These are phyloP conservation scores for Cadophora luteo-olivacea DNA, from an alignment of 2,329 filamentous ascomycete genomes.

Conservation along the genomic window DNA sequence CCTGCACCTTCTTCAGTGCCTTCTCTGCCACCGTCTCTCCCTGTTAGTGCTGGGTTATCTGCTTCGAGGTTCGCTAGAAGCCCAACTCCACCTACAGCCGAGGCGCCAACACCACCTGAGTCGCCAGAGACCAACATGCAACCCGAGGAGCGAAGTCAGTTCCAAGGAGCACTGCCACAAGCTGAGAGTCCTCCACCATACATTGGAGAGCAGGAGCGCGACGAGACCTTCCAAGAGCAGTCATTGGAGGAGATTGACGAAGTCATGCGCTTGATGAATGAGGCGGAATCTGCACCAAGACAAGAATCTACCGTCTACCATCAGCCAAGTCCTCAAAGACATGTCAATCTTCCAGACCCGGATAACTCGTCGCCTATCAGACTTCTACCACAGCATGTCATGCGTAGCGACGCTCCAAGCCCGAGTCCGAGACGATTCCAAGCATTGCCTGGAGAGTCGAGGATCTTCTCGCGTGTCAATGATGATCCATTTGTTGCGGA, in stretches of 20 bases:
- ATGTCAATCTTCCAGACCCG: conserved; percentile 48
- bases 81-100: conserved; percentile 35
- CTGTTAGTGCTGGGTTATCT: conserved; percentile 34
- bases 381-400: conserved; percentile 57
- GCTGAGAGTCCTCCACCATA: conserved; percentile 33
- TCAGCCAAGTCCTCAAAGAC: conserved; percentile 51
- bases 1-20: conserved; percentile 25
- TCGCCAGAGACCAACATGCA: conserved; percentile 34
- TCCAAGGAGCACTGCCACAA: conserved; percentile 39
- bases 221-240: conserved; percentile 31
- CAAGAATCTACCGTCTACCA: conserved; percentile 53
- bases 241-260: conserved; percentile 88
- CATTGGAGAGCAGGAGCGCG: conserved; percentile 25
- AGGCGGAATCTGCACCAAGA: conserved; percentile 57
- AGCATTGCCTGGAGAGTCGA: conserved; percentile 53
- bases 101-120: conserved; percentile 2
- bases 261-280: conserved; percentile 86
- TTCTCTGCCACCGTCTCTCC: conserved; percentile 21
- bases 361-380: conserved; percentile 60
- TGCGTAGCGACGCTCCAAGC: conserved; percentile 75
- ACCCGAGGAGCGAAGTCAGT: conserved; percentile 36
- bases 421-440: conserved; percentile 69
- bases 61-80: conserved; percentile 42
- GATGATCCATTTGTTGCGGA: conserved; percentile 44
- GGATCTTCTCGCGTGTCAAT: conserved; percentile 57